Conservation (phyloP, 1,284 basidiomycete species). For the Leccinum cinnamomeum region DNA sequence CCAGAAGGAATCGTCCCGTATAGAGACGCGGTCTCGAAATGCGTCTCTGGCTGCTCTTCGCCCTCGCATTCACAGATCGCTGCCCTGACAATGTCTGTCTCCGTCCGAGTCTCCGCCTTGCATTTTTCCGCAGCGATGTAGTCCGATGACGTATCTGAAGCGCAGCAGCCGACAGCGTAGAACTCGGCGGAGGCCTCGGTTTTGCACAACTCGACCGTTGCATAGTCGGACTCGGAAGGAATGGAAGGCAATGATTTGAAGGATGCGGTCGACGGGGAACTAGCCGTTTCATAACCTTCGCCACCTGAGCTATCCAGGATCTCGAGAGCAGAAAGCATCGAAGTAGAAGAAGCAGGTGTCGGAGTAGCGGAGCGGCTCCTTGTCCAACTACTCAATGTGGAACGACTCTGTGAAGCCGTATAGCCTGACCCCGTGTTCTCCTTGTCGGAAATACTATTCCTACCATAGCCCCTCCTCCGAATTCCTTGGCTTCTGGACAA, state of each 20-base stretch:
- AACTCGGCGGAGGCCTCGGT: slow-evolving; percentile 49
- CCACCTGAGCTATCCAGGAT: slow-evolving; percentile 34
- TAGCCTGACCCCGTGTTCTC: slow-evolving; percentile 46
- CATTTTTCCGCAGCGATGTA: slow-evolving; percentile 53
- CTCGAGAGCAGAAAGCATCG: slow-evolving; percentile 31
- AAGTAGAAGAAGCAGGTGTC: slow-evolving; percentile 31
- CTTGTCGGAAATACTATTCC: slow-evolving; percentile 47
- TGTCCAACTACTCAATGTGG: slow-evolving; percentile 37
- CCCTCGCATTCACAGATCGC: slow-evolving; percentile 46
- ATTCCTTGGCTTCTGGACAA: slow-evolving; percentile 61
- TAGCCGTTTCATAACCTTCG: slow-evolving; percentile 38
- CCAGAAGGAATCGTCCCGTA: slow-evolving; percentile 41
- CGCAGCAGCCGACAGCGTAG: slow-evolving; percentile 43
- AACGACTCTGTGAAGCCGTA: slow-evolving; percentile 33
- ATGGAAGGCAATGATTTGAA: slow-evolving; percentile 48
- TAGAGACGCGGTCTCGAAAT: slow-evolving; percentile 53
- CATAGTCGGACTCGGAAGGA: slow-evolving; percentile 53
- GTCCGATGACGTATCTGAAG: slow-evolving; percentile 37
- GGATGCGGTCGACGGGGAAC: slow-evolving; percentile 44
- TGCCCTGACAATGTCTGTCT: slow-evolving; percentile 53
- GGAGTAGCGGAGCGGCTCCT: slow-evolving; percentile 35
- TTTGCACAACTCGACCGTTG: slow-evolving; percentile 48
- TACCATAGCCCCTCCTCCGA: slow-evolving; percentile 49
- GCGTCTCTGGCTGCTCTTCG: slow-evolving; percentile 44
- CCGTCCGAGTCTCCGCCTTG: slow-evolving; percentile 37